Evolutionary conservation across 306 rosid genomes (phyloP).

Genomic region (Quercus mongolica): DNA sequence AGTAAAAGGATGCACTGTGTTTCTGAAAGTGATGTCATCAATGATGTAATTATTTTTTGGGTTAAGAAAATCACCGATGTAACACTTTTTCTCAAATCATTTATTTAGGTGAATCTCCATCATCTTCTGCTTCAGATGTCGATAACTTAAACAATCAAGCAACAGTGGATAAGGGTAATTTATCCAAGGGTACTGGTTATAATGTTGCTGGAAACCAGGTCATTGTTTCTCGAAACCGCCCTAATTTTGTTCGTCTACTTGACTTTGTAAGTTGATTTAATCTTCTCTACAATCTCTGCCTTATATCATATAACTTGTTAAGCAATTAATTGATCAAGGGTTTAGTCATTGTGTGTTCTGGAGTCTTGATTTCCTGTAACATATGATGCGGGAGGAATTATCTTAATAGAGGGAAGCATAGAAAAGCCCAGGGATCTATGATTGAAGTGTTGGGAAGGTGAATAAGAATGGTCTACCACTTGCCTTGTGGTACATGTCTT

Average conservation of each 20-base stretch:
- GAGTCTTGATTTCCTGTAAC: not conserved
- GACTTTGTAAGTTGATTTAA: conserved; percentile 58
- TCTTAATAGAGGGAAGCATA: not conserved
- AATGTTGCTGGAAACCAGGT: conserved; percentile 50
- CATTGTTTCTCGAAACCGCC: conserved; percentile 43
- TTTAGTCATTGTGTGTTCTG: conserved; percentile 10
- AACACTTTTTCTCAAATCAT: conserved; percentile 8
- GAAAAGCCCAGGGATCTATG: not conserved
- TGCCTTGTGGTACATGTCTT: not conserved
- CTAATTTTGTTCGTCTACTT: conserved; percentile 54
- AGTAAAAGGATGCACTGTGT: not conserved
- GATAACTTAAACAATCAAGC: conserved; percentile 63
- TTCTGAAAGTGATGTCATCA: not conserved
- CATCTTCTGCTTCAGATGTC: conserved; percentile 76
- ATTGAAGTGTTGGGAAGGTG: not conserved
- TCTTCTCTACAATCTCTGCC: not conserved
- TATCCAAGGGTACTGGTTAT: conserved; percentile 35
- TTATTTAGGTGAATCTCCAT: conserved; percentile 68
- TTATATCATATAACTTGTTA: not conserved
- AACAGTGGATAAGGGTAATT: conserved; percentile 43
- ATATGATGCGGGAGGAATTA: not conserved
- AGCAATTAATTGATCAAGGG: conserved; percentile 1
- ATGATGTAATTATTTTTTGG: not conserved
- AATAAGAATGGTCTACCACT: not conserved
- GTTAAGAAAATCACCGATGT: conserved; percentile 10